Evolutionary conservation across 169 alveolate species (phyloP), one percentile per base, ranked within the genome.

Genomic region (Plasmodium blacklocki): DNA sequence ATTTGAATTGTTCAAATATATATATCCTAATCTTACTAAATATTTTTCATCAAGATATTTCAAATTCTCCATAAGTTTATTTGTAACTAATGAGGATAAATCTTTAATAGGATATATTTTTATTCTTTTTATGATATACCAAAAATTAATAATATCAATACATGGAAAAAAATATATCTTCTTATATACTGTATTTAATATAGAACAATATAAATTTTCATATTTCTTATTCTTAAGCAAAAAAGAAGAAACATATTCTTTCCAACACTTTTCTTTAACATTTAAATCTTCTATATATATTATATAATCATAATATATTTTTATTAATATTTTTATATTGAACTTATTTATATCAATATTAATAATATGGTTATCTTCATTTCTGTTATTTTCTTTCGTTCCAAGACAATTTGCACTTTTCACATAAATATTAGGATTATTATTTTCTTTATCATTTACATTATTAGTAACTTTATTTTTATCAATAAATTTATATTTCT

Each of bases 81-180:
- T 67, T 70, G 56, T 68, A 9, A 39, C 91, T 70, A 83, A 83
- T 11, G 71, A 15, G 50, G 66, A 26, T 47, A 83, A 49, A 32
- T 83, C 86, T 62, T 62, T 70, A 45, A 83, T 49, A 15, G 64
- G 18, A 29, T n/a, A 62, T 0, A 83, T 32, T 52, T 83, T 83
- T 45, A 32, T 83, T 73, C 74, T 39, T 60, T 83, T 83, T 50
- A 50, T 21, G 26, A 83, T 59, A 63, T 83, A 83, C 15, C 56
- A 63, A 62, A 68, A 70, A 63, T 83, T 83, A 83, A 83, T 83
- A 54, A 83, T 56, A 56, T 83, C 91, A 12, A 29, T 23, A 60
- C 86, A 83, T 23, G 91, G 59, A 83, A 83, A 83, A 5, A 62
- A 70, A 68, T 58, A 83, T 32, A 83, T 15, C n/a, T 54, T 83